Percentiles rank a stretch among this genome's conserved stretches.
Evolutionary conservation across 2,329 filamentous ascomycete genomes (phyloP).

Genomic region (Xylaria sp.): DNA sequence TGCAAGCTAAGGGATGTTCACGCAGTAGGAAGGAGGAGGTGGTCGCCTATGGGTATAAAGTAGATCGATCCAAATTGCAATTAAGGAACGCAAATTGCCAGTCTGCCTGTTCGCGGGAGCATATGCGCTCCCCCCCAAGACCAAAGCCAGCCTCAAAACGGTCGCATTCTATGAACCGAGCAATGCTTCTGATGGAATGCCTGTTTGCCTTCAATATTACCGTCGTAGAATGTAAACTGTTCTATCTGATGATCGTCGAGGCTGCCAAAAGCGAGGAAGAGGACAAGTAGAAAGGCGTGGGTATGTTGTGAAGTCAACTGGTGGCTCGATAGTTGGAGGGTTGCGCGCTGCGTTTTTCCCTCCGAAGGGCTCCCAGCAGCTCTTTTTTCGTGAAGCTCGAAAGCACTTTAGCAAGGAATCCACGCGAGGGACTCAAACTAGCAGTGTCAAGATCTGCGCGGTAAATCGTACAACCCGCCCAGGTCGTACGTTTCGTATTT

Average conservation of each 20-base stretch:
- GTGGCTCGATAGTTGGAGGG: constrained; percentile 16
- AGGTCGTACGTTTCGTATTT: constrained; percentile 7
- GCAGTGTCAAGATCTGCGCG: constrained; percentile 13
- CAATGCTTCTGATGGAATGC: constrained; percentile 20
- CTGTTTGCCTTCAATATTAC: constrained; percentile 22
- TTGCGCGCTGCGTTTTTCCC: constrained; percentile 20
- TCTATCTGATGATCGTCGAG: constrained; percentile 30
- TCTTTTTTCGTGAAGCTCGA: constrained; percentile 40
- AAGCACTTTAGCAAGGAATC: constrained; percentile 19
- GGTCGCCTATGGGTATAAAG: constrained; percentile 13
- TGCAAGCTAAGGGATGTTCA: background rate
- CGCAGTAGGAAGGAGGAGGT: constrained; percentile 6
- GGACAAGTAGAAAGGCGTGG: constrained; percentile 11
- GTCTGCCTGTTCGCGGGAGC: constrained; percentile 22
- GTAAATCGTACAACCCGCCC: constrained; percentile 13
- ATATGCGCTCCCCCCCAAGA: constrained; percentile 18
- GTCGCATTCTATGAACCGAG: constrained; percentile 20
- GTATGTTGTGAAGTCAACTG: constrained; percentile 29
- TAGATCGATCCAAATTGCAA: constrained; percentile 24
- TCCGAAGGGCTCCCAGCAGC: constrained; percentile 33
- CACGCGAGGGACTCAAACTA: constrained; percentile 11
- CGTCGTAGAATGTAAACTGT: constrained; percentile 27
- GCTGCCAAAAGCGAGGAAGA: constrained; percentile 18
- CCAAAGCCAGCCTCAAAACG: constrained; percentile 14
- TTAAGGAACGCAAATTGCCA: constrained; percentile 31